These are phyloP conservation scores for Backusella morwellensis DNA, from an alignment of 192 early-diverging fungal species.

Conservation along the genomic window DNA sequence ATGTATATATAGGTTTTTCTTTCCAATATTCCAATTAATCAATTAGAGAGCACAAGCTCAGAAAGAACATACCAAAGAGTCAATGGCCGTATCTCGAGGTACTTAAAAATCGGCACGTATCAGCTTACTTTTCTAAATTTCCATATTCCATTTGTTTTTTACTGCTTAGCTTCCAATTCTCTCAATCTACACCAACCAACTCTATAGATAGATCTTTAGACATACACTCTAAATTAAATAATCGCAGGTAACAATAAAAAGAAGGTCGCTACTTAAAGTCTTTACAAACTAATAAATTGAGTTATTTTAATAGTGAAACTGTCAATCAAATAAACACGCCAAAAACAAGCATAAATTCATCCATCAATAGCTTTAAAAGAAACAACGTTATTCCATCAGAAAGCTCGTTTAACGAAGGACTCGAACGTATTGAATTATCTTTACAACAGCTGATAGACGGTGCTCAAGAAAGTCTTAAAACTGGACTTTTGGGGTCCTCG, in stretches of 20 bases:
- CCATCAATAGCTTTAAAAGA: not conserved
- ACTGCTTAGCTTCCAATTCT: not conserved
- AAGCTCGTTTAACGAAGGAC: not conserved
- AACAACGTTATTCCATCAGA: not conserved
- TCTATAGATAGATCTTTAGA: not conserved
- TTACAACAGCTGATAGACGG: conserved; percentile 13
- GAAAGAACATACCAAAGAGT: not conserved
- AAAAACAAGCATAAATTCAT: not conserved
- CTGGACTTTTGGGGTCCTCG: not conserved
- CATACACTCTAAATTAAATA: not conserved
- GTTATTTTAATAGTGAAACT: not conserved
- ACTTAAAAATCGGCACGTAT: not conserved
- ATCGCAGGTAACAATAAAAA: not conserved
- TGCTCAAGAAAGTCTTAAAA: conserved; percentile 3
- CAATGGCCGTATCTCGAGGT: not conserved
- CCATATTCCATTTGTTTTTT: not conserved
- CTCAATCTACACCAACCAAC: not conserved
- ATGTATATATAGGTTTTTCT: not conserved
- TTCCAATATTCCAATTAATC: not conserved
- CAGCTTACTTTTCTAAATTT: not conserved
- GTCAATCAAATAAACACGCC: not conserved
- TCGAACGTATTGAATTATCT: not conserved
- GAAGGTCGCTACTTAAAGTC: not conserved
- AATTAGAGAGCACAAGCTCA: not conserved
- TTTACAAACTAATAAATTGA: not conserved